Evolutionary conservation across 1,284 basidiomycete genomes (phyloP), one percentile per base, ranked within the genome.

Genomic region (Moniliella sp.): DNA sequence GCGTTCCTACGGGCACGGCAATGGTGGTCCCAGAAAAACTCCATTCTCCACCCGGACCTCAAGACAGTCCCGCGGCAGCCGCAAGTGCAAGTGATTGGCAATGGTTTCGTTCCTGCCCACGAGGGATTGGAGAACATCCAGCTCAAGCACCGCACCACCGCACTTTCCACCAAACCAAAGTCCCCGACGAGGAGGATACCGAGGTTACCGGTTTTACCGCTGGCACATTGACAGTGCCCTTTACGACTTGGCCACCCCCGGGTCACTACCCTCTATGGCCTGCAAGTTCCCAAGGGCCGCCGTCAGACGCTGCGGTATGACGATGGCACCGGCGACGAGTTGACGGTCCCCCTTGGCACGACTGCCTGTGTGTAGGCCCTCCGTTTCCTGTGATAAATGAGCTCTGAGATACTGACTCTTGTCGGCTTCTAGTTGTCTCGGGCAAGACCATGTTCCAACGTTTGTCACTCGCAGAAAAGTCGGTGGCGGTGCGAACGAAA

Each of bases 171-270:
- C 80, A 79, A 64, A 75, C 75, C 18, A 64, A 64, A n/a, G 68
- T 84, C 16, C 73, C 74, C 2, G 66, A 69, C 2, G 77, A 76
- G 46, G 81, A 88, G 41, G 76, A 78, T 46, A 70, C 64, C 7
- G 68, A 69, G 33, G 78, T 78, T 15, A 61, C 67, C 12, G 82
- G 17, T 86, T 80, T 67, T 84, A 83, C 27, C 34, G 40, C 46
- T 52, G 64, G 64, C 82, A 88, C 62, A 86, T 88, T 60, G 83
- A 91, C 50, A 83, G 83, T 1, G 83, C 83, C 0, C 63, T 88
- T 15, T 91, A 88, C 61, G 74, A 78, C 40, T n/a, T 70, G 82
- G 15, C 72, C 41, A 53, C 17, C 83, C 83, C 2, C 75, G 70
- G 46, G 82, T 82, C 25, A 91, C 84, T 2, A 81, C 82, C 0